A percentile compares a stretch with the other conserved stretches of the same genome.
Conservation (phyloP, 768 basidiomycete genomes). For the Rhizopogon rudus region DNA sequence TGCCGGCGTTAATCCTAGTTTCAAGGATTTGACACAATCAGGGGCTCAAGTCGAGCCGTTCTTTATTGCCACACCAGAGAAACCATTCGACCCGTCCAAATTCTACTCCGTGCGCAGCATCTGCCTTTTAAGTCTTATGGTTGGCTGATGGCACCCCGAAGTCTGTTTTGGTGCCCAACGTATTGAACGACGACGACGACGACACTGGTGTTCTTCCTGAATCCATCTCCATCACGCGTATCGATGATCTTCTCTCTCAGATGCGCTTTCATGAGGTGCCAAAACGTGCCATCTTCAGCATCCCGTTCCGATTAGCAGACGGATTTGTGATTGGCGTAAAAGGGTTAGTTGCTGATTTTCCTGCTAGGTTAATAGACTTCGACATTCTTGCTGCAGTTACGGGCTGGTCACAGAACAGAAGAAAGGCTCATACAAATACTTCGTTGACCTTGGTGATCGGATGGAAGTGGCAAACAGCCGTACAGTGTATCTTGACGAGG, state of each 20-base stretch:
- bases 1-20: neutral
- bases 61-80: constrained; percentile 71
- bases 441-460: constrained; percentile 69
- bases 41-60: constrained; percentile 84
- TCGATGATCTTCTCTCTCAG: constrained; percentile 72
- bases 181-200: constrained; percentile 38
- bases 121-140: neutral
- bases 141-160: constrained; percentile 20
- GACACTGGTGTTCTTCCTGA: constrained; percentile 55
- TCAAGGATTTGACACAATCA: constrained; percentile 75
- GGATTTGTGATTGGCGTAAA: constrained; percentile 77
- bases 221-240: constrained; percentile 70
- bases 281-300: constrained; percentile 77
- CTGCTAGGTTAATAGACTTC: constrained; percentile 1
- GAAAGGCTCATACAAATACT: constrained; percentile 79
- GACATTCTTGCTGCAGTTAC: constrained; percentile 49
- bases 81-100: constrained; percentile 63
- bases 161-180: constrained; percentile 56
- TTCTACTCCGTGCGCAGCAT: constrained; percentile 67
- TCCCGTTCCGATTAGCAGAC: constrained; percentile 76
- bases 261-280: constrained; percentile 80
- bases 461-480: constrained; percentile 72
- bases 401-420: constrained; percentile 85
- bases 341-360: constrained; percentile 45
- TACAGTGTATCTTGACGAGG: constrained; percentile 77